Base-by-base conservation (phyloP, 805 yeast species). In the Lachancea kluyveri region DNA sequence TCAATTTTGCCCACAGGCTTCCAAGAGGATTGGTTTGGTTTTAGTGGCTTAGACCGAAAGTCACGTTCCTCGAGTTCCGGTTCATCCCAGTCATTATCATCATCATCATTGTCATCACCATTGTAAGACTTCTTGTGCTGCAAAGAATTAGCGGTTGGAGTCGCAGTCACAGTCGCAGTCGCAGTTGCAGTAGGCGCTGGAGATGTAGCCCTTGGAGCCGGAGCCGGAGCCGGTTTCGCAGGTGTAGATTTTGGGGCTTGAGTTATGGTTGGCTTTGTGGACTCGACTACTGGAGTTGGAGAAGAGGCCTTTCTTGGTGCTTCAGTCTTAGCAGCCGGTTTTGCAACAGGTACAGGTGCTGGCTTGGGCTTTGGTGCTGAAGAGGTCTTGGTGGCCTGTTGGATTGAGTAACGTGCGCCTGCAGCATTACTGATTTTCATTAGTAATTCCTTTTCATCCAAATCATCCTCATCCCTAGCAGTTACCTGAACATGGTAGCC, bases 401-500 rank as follows among this genome's bases (percentile, higher is more conserved):
- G 84, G 34, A 74, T 72, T 4, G 92, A 79, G 62, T 92, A 92
- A 52, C 95, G 78, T 11, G 98, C 95, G 48, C 98, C 98, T 2
- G 97, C 83, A 20, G 97, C 96, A 44, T 85, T 81, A 42, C 84
- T 77, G 29, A 92, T 77, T 42, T 85, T 78, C 26, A 74, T 68
- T 45, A 86, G 57, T 36, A 92, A 72, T 38, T 82, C 94, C 16
- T 69, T 69, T 26, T 82, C 81, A 46, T 85, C 83, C 54, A 94
- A 69, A 57, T 92, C 98, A 51, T 87, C 95, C 25, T 73, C 67
- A 52, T 85, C 94, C 62, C 97, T 77, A n/a, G 97, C 97, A 29
- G 96, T 87, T 43, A 92, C 78, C 60, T 92, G 96, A 33, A 92
- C 88, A 55, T 92, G 98, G 62, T 90, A 92, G 28, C 95, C 94